A percentile compares a stretch with the other conserved stretches of the same genome.
Evolutionary conservation across 345 rosid species (phyloP).

Genomic region (Fremontodendron californicum): DNA sequence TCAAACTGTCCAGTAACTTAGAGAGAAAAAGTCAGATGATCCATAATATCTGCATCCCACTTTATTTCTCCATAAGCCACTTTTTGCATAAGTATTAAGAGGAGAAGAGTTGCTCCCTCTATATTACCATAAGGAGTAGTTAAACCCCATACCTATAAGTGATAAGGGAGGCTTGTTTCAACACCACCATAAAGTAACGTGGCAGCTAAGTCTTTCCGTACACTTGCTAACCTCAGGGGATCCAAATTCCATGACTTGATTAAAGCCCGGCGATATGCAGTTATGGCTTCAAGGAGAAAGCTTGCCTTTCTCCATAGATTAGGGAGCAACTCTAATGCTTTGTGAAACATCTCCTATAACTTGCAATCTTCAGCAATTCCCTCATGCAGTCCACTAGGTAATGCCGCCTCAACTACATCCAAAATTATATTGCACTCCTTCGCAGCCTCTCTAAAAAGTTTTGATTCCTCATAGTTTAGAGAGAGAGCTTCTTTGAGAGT

Average conservation of each 20-base stretch:
- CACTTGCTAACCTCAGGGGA: constrained; percentile 62
- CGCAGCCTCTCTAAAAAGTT: too few relatives aligned
- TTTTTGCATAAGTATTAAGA: constrained; percentile 69
- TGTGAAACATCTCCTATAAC: too few relatives aligned
- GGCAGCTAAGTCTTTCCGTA: too few relatives aligned
- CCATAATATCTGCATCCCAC: constrained; percentile 83
- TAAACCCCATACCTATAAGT: constrained; percentile 35
- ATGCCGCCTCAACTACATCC: too few relatives aligned
- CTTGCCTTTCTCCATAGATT: too few relatives aligned
- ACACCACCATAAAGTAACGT: too few relatives aligned
- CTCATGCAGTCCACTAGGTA: too few relatives aligned
- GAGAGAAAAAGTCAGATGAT: constrained; percentile 72
- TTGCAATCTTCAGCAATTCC: too few relatives aligned
- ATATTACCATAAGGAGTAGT: constrained; percentile 44
- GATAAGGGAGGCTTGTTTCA: constrained; percentile 48
- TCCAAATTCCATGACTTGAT: constrained; percentile 83
- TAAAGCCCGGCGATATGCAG: constrained; percentile 66
- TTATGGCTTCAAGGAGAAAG: constrained; percentile 57
- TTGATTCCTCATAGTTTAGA: constrained; percentile 64
- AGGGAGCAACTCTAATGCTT: too few relatives aligned
- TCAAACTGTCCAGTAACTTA: constrained; percentile 64
- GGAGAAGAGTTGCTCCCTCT: constrained; percentile 78
- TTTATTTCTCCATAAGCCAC: constrained; percentile 54
- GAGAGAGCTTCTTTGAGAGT: too few relatives aligned
- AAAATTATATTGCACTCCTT: too few relatives aligned